Base-by-base conservation (phyloP, 768 basidiomycete genomes). In the Pleurotus salmoneostramineus region DNA sequence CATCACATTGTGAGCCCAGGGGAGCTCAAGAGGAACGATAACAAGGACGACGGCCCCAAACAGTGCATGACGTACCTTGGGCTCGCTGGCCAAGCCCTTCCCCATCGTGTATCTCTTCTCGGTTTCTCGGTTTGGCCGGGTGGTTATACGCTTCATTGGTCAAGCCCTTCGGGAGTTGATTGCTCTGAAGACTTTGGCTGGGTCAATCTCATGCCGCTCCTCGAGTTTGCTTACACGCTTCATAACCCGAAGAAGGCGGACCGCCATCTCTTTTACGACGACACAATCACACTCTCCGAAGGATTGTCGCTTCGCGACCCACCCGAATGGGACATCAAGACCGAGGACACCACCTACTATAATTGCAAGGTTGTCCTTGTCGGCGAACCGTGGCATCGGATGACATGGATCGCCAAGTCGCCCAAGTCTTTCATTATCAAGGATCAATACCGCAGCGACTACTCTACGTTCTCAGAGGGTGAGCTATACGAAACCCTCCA, bases 21-120 rank as follows among this genome's bases (percentile, higher is more conserved):
- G 6, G 44, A 45, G 15, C 14, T 6, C 12, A 45, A 45, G 15
- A 6, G n/a, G 15, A 6, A 10, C 2, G 8, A 10, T 10, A 17
- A 45, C 5, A 7, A 6, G 2, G 17, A 45, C 6, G n/a, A 14
- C 11, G 44, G 44, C 6, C 44, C 44, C 6, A 17, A 6, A n/a
- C 44, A 45, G 44, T 11, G 14, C n/a, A 17, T 11, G 6, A 45
- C 44, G 6, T 60, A 60, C 34, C 47, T 50, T 31, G 47, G 56
- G 15, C 46, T 60, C 15, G 36, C 50, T 50, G 52, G 57, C 27
- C 59, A 57, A 57, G 56, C 59, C 43, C 56, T 56, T 36, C 59
- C 59, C 5, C 56, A 60, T 43, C 56, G 27, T 42, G 34, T 49
- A 17, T 36, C 56, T 2, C 7, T 57, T 5, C 57, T 58, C 37